Evolutionary conservation across 176 grass and related monocot species (phyloP).

Genomic region (Chloris gayana): DNA sequence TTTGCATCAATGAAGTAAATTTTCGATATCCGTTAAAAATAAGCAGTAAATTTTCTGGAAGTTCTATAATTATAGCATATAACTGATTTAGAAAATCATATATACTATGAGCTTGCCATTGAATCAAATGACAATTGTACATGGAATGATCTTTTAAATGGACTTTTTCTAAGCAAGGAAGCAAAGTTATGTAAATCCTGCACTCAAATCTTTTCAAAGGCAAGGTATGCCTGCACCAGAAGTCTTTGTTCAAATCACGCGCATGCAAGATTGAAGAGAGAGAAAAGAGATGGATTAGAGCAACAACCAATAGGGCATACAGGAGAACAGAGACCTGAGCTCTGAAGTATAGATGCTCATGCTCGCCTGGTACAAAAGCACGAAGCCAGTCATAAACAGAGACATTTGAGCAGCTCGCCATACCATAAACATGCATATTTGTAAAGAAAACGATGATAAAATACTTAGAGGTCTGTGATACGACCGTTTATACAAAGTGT

Average conservation of each 20-base stretch:
- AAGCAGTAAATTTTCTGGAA: not conserved
- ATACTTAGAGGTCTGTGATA: not conserved
- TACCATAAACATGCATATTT: constrained; percentile 28
- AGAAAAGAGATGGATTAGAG: too few relatives aligned
- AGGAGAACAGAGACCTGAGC: too few relatives aligned
- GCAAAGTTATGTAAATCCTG: not conserved
- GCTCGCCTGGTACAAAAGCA: not conserved
- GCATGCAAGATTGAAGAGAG: not conserved
- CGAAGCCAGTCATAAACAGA: not conserved
- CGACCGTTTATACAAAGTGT: constrained; percentile 13
- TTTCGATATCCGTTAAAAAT: not conserved
- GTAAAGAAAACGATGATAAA: not conserved
- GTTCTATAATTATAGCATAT: not conserved
- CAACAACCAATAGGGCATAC: too few relatives aligned
- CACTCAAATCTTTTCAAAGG: constrained; percentile 3
- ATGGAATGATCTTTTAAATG: not conserved
- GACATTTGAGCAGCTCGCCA: not conserved
- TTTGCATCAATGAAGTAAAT: not conserved
- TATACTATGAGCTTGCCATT: not conserved
- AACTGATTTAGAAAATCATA: not conserved
- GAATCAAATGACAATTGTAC: constrained; percentile 15
- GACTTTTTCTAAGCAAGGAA: not conserved
- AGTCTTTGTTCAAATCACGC: not conserved
- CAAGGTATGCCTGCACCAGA: not conserved
- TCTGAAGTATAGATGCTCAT: not conserved